A percentile compares a stretch with the other conserved stretches of the same genome.
These are phyloP conservation scores for Lecanicillium sp. DNA, from an alignment of 2,329 filamentous ascomycete genomes.

Conservation along the genomic window DNA sequence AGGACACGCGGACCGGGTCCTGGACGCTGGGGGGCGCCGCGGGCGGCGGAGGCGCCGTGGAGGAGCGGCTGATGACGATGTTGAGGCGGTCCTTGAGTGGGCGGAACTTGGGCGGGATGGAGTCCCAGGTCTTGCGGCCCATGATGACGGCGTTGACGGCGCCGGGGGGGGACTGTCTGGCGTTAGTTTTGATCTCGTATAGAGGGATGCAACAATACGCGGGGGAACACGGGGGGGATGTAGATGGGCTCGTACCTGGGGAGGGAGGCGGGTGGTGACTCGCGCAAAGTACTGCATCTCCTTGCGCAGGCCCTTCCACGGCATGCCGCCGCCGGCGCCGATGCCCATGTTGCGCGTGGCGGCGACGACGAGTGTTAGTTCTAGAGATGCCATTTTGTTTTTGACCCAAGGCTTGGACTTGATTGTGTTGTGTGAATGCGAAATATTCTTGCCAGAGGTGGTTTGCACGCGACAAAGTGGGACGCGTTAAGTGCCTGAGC, in stretches of 20 bases:
- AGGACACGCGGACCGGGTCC: conserved; percentile 51
- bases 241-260: conserved; percentile 26
- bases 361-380: conserved; percentile 89
- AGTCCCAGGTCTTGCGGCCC: conserved; percentile 96
- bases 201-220: not conserved
- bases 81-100: conserved; percentile 78
- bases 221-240: not conserved
- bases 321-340: conserved; percentile 69
- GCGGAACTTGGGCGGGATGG: conserved; percentile 70
- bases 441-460: not conserved
- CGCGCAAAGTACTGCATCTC: conserved; percentile 96
- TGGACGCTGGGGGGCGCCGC: conserved; percentile 15
- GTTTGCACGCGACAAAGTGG: conserved; percentile 8
- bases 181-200: not conserved
- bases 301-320: conserved; percentile 81
- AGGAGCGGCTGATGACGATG: conserved; percentile 65
- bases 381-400: conserved; percentile 37
- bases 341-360: conserved; percentile 89
- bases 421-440: not conserved
- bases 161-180: conserved; percentile 24
- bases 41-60: conserved; percentile 20
- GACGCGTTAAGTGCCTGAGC: conserved; percentile 1
- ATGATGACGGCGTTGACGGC: conserved; percentile 77
- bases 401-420: too few relatives aligned
- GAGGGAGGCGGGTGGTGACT: conserved; percentile 65